These are phyloP conservation scores for Alternaria arbusti DNA, from an alignment of 2,329 filamentous ascomycete genomes.

Conservation along the genomic window DNA sequence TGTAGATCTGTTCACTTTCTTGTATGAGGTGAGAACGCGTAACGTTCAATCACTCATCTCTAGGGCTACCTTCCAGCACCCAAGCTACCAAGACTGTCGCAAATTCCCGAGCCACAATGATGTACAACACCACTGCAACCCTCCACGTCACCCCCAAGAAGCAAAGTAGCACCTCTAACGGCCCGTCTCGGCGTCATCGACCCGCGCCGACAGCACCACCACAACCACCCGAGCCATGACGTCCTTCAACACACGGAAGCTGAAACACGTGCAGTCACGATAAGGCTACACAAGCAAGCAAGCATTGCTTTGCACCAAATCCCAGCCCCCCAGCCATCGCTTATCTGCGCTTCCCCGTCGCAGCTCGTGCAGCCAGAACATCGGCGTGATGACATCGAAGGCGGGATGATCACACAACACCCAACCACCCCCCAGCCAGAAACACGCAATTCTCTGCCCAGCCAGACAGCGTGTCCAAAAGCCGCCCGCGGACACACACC, in stretches of 20 bases:
- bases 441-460: neutral
- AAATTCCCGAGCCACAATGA: neutral
- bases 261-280: slow-evolving; percentile 9
- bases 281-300: neutral
- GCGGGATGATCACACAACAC: slow-evolving; percentile 4
- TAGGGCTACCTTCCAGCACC: neutral
- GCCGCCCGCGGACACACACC: neutral
- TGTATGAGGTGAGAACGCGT: neutral
- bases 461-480: neutral
- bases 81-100: neutral
- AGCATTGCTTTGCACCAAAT: neutral
- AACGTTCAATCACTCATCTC: neutral
- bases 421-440: neutral
- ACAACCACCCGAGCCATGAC: slow-evolving; percentile 1
- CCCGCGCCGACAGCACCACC: slow-evolving; percentile 2
- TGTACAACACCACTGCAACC: neutral
- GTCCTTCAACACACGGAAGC: neutral
- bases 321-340: neutral
- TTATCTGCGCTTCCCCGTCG: slow-evolving; percentile 2
- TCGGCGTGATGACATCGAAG: slow-evolving; percentile 5
- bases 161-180: slow-evolving; percentile 1
- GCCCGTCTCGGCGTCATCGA: slow-evolving; percentile 9
- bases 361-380: neutral
- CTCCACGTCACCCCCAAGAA: slow-evolving; percentile 2
- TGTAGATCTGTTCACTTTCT: neutral